These are phyloP conservation scores for Chrysophaeum taylorii DNA, from an alignment of 352 stramenopile species.

Conservation along the genomic window DNA sequence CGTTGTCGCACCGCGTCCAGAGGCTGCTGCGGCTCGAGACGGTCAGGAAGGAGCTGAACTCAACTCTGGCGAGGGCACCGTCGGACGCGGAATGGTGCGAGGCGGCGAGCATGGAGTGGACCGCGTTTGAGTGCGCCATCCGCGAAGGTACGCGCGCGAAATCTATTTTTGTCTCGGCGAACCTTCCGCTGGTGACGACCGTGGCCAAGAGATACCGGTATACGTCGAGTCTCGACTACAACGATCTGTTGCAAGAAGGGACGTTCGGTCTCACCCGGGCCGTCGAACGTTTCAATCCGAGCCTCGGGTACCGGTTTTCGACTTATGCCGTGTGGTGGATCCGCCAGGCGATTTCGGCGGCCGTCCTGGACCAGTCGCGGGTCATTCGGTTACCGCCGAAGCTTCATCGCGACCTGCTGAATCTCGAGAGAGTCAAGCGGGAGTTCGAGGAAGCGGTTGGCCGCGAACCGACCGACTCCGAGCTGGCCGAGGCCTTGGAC, in stretches of 20 bases:
- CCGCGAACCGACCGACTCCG: neutral
- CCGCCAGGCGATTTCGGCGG: neutral
- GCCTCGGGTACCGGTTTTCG: neutral
- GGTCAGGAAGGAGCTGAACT: no score
- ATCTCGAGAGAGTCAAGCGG: neutral
- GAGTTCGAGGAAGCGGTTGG: neutral
- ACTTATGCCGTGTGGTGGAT: slow-evolving; percentile 10
- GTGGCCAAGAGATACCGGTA: slow-evolving; percentile 58
- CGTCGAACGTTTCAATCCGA: slow-evolving; percentile 64
- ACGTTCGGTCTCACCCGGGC: slow-evolving; percentile 56
- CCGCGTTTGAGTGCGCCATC: no score
- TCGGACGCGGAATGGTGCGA: no score
- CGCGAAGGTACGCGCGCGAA: no score
- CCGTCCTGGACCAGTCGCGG: neutral
- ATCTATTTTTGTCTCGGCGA: no score
- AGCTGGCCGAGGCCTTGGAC: neutral
- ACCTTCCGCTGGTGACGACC: slow-evolving; percentile 60
- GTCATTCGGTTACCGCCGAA: neutral
- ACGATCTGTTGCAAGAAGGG: slow-evolving; percentile 63
- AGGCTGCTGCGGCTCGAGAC: no score
- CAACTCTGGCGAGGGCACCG: no score
- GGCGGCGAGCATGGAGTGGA: no score
- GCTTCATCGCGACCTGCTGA: neutral
- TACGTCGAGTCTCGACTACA: slow-evolving; percentile 44
- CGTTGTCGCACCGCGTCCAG: no score